These are phyloP conservation scores for Phytophthora sojae DNA, from an alignment of 352 stramenopile species.

Conservation along the genomic window DNA sequence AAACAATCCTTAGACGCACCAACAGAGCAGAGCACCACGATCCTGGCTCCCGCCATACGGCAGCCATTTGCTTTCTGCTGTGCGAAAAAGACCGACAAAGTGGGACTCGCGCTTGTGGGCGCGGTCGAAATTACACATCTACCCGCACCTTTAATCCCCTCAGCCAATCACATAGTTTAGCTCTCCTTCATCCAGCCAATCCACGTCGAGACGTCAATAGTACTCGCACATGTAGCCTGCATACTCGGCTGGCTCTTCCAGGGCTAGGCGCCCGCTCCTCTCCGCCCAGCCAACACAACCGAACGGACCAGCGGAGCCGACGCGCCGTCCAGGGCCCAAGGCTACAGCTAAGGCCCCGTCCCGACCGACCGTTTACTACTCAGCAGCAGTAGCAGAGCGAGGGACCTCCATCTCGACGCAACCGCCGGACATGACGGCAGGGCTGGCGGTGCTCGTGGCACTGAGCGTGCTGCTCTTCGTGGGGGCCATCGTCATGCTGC, in stretches of 20 bases:
- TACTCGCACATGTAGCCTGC: constrained; percentile 18
- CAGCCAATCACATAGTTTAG: not conserved
- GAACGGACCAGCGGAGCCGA: constrained; percentile 15
- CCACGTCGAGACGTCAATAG: not conserved
- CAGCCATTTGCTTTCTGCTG: constrained; percentile 27
- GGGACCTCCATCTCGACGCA: not conserved
- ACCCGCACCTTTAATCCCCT: not conserved
- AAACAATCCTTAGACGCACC: not conserved
- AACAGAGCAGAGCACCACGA: not conserved
- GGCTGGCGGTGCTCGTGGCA: constrained; percentile 48
- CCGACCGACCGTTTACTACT: not conserved
- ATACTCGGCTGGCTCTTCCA: constrained; percentile 35
- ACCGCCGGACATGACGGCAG: constrained; percentile 34
- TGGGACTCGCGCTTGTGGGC: constrained; percentile 19
- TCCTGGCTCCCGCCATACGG: constrained; percentile 30
- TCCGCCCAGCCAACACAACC: constrained; percentile 27
- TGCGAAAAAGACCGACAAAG: constrained; percentile 28
- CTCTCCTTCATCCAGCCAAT: constrained; percentile 8
- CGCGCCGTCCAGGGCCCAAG: not conserved
- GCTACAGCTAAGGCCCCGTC: not conserved
- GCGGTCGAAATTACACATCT: constrained; percentile 13
- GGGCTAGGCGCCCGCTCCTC: constrained; percentile 25
- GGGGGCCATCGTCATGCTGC: constrained; percentile 48
- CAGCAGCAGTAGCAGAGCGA: not conserved
- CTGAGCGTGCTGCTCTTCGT: constrained; percentile 57